Conservation (phyloP, 2,329 filamentous ascomycete species). For the Elsinoe arachidis region DNA sequence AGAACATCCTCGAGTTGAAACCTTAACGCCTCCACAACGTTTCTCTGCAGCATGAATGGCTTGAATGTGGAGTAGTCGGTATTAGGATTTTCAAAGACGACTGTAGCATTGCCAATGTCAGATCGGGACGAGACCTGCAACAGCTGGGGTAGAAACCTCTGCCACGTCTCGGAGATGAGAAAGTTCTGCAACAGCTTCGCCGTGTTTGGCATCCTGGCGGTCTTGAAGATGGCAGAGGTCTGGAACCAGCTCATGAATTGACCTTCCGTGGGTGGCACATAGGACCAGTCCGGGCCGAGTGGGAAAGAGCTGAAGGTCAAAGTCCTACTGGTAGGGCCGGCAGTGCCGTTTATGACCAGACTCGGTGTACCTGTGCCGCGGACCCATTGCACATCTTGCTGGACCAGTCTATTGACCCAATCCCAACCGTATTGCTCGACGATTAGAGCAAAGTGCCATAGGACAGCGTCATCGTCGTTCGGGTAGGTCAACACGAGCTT, state of each 20-base stretch:
- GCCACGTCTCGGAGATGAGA: slow-evolving; percentile 14
- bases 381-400: slow-evolving; percentile 44
- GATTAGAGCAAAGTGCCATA: slow-evolving; percentile 43
- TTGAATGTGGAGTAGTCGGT: not conserved
- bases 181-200: slow-evolving; percentile 42
- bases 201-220: slow-evolving; percentile 38
- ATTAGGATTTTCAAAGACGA: not conserved
- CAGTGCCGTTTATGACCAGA: slow-evolving; percentile 24
- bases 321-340: slow-evolving; percentile 15
- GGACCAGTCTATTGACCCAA: slow-evolving; percentile 39
- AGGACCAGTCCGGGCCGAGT: not conserved
- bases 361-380: slow-evolving; percentile 39
- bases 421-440: slow-evolving; percentile 31
- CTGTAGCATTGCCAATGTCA: not conserved
- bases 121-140: not conserved
- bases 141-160: not conserved
- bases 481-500: slow-evolving; percentile 49
- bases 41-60: not conserved
- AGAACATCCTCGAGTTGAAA: slow-evolving; percentile 19
- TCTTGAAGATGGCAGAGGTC: slow-evolving; percentile 37
- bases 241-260: slow-evolving; percentile 41
- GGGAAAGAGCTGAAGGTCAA: slow-evolving; percentile 23
- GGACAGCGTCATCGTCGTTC: slow-evolving; percentile 50
- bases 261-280: slow-evolving; percentile 21
- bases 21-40: slow-evolving; percentile 19